A percentile compares a stretch with the other conserved stretches of the same genome.
Evolutionary conservation across 148 eudicot genomes (phyloP).

Genomic region (Rhododendron ovatum): DNA sequence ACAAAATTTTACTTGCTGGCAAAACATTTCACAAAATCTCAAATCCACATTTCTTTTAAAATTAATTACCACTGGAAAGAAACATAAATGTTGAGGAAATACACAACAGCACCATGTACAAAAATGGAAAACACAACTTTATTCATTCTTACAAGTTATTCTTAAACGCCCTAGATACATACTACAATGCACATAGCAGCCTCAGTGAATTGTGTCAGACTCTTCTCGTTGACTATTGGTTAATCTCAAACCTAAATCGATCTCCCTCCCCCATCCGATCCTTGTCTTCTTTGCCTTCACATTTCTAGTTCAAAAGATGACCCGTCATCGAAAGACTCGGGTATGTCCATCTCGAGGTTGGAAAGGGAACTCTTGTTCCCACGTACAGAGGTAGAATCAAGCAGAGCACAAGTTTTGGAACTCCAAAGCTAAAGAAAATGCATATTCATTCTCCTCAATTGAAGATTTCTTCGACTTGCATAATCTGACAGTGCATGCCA

Average conservation of each 20-base stretch:
- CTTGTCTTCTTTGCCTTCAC: not conserved
- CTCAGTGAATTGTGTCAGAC: conserved; percentile 21
- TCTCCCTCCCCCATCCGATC: conserved; percentile 3
- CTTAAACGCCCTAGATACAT: not conserved
- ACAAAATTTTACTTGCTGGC: too few relatives aligned
- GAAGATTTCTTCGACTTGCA: conserved; percentile 32
- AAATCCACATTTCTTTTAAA: too few relatives aligned
- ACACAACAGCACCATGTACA: not conserved
- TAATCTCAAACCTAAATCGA: conserved; percentile 37
- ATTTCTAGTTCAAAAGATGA: not conserved
- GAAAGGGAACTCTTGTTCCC: not conserved
- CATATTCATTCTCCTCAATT: not conserved
- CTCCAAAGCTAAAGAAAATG: not conserved
- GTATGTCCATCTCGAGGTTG: conserved; percentile 17
- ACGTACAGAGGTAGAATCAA: not conserved
- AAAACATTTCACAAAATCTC: too few relatives aligned
- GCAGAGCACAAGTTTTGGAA: not conserved
- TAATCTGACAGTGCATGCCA: conserved; percentile 62
- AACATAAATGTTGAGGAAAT: not conserved
- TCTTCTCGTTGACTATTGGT: conserved; percentile 21
- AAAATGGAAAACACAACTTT: not conserved
- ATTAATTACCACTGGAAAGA: not conserved
- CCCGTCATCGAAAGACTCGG: conserved; percentile 14
- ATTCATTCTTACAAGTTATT: not conserved
- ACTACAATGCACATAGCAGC: not conserved